Conservation (phyloP, 768 basidiomycete species). For the Tricholoma sp. region DNA sequence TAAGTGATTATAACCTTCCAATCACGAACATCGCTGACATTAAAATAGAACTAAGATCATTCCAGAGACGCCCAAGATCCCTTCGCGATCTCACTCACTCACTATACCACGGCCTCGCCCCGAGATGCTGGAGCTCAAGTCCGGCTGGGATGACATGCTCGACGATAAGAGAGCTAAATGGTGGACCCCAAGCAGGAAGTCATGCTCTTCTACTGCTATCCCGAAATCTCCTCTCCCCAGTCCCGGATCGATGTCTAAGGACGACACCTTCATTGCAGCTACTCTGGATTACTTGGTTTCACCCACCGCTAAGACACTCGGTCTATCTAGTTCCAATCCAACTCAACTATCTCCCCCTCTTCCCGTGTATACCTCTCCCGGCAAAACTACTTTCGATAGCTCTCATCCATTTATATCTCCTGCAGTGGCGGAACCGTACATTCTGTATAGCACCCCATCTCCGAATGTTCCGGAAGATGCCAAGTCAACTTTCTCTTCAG, state of each 20-base stretch:
- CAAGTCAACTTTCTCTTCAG: constrained; percentile 16
- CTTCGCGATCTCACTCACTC: constrained; percentile 15
- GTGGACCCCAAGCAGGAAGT: constrained; percentile 14
- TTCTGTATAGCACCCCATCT: constrained; percentile 10
- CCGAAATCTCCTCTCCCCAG: constrained; percentile 21
- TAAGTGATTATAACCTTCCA: constrained; percentile 8
- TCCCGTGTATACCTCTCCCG: constrained; percentile 7
- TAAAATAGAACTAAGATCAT: background rate
- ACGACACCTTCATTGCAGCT: constrained; percentile 37
- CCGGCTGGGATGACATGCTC: constrained; percentile 48
- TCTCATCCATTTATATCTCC: constrained; percentile 6
- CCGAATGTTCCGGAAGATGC: constrained; percentile 26
- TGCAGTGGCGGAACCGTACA: constrained; percentile 4
- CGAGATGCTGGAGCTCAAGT: constrained; percentile 33
- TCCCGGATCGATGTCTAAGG: constrained; percentile 14
- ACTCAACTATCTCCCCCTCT: constrained; percentile 6
- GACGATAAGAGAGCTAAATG: constrained; percentile 26
- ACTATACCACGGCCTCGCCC: constrained; percentile 15
- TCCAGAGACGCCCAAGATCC: constrained; percentile 3
- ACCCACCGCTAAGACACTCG: constrained; percentile 37
- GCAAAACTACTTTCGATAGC: constrained; percentile 5
- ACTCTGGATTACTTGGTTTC: constrained; percentile 41
- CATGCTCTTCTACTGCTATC: constrained; percentile 14
- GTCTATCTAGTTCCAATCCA: constrained; percentile 24
- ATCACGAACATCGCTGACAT: background rate